phyloP scores from a whole-genome alignment of 2,329 filamentous ascomycete species.

The Periconia sp. region DNA sequence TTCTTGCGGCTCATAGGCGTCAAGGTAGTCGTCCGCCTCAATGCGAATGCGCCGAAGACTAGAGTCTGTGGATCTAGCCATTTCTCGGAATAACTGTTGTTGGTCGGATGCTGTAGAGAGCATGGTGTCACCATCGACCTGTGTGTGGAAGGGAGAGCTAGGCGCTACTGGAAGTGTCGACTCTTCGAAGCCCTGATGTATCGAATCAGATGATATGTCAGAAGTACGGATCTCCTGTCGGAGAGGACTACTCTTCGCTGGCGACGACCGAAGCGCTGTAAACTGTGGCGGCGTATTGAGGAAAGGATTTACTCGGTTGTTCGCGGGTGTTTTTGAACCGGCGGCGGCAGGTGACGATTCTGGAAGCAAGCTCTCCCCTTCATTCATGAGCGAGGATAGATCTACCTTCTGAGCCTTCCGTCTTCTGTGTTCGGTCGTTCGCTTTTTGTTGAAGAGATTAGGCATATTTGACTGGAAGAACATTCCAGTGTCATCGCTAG shows the following conservation, averaged over 20 bases:
- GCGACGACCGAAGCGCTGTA: conserved; percentile 29
- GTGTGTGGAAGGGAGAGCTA: conserved; percentile 43
- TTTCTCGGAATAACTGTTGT: conserved; percentile 37
- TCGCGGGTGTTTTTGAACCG: conserved; percentile 20
- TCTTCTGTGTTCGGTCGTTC: conserved; percentile 24
- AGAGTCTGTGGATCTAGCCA: conserved; percentile 28
- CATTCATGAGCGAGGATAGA: conserved; percentile 37
- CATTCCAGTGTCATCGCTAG: conserved; percentile 44
- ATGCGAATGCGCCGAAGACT: conserved; percentile 38
- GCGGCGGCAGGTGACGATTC: conserved; percentile 33
- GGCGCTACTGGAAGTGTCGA: conserved; percentile 35
- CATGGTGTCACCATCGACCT: conserved; percentile 31
- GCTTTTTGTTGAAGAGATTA: conserved; percentile 30
- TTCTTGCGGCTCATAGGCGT: conserved; percentile 41
- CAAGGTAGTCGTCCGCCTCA: conserved; percentile 40
- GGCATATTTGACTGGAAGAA: conserved; percentile 45
- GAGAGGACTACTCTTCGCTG: conserved; percentile 43
- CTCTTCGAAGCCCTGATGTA: conserved; percentile 28
- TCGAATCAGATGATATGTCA: conserved; percentile 29
- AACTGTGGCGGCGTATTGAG: conserved; percentile 39
- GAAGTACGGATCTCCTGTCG: conserved; percentile 35
- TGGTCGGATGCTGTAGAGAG: conserved; percentile 37
- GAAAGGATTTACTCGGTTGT: conserved; percentile 34
- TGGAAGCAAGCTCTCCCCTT: conserved; percentile 38
- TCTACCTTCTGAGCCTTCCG: conserved; percentile 35